A percentile compares a stretch with the other conserved stretches of the same genome.
Evolutionary conservation across 179 eudicot genomes (phyloP).

Genomic region (Camellia oleifera): DNA sequence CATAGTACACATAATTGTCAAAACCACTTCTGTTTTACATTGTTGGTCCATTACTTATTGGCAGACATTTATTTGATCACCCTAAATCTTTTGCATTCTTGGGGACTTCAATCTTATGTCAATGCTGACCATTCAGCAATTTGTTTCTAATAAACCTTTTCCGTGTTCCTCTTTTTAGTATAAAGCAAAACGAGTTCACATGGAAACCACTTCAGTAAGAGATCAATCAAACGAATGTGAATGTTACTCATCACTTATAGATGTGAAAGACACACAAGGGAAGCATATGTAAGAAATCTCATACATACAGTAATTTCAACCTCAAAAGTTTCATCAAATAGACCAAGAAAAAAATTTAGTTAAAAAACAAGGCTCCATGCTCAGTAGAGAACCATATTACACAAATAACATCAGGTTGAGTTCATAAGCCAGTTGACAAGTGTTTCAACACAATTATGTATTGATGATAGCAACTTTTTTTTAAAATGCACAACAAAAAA

Average conservation of each 20-base stretch:
- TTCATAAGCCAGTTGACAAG: slow-evolving; percentile 9
- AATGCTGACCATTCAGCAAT: neutral
- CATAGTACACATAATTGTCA: neutral
- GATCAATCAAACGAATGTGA: slow-evolving; percentile 8
- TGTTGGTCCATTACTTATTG: neutral
- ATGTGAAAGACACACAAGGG: neutral
- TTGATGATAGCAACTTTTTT: neutral
- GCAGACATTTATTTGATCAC: neutral
- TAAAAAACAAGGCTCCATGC: neutral
- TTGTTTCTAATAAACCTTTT: too few relatives aligned
- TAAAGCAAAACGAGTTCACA: neutral
- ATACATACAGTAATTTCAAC: neutral
- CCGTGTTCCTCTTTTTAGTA: too few relatives aligned
- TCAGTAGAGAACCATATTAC: neutral
- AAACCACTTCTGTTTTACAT: neutral
- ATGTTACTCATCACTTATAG: neutral
- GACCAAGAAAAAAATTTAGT: neutral
- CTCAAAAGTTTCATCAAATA: neutral
- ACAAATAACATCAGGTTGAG: neutral
- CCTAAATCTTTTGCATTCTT: neutral
- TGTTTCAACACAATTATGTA: neutral
- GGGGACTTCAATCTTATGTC: neutral
- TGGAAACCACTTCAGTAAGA: neutral
- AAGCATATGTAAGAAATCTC: neutral
- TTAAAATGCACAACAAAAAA: neutral